Conservation (phyloP, 139 green algal genomes). For the Tetradesmus lagerheimii region DNA sequence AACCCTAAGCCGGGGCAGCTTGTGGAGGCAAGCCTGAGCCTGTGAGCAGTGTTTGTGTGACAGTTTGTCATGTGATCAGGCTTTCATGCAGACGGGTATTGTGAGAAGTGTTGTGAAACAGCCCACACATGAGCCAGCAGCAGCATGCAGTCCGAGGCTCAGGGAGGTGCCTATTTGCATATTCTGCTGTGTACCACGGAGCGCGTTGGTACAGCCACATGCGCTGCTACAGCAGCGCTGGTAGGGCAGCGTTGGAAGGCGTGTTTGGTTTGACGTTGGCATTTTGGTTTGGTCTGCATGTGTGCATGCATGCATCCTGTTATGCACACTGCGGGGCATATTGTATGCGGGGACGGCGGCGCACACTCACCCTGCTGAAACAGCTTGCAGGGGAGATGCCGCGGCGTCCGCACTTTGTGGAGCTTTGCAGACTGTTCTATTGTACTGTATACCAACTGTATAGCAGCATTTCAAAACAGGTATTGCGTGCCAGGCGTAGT, state of each 20-base stretch:
- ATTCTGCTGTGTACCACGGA: background rate
- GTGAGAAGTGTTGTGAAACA: too few relatives aligned
- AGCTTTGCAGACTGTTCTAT: background rate
- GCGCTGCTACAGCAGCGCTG: background rate
- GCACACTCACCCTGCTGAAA: conserved; percentile 29
- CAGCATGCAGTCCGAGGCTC: too few relatives aligned
- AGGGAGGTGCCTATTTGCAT: too few relatives aligned
- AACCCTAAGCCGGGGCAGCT: too few relatives aligned
- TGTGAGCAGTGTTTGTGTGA: conserved; percentile 1
- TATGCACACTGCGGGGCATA: background rate
- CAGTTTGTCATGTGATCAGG: too few relatives aligned
- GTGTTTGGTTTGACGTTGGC: background rate
- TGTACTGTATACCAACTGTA: background rate
- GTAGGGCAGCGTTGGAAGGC: background rate
- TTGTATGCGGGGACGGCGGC: background rate
- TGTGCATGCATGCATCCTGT: background rate
- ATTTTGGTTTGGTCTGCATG: background rate
- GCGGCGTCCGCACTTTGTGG: background rate
- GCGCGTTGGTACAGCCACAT: background rate
- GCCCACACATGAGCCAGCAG: too few relatives aligned
- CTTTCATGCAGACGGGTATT: too few relatives aligned
- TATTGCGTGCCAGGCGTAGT: background rate
- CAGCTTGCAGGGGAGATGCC: conserved; percentile 8
- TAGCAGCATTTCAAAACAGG: background rate
- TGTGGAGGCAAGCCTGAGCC: conserved; percentile 30